Conservation (phyloP, 192 early-diverging fungal species). For the Kickxella alabastrina region DNA sequence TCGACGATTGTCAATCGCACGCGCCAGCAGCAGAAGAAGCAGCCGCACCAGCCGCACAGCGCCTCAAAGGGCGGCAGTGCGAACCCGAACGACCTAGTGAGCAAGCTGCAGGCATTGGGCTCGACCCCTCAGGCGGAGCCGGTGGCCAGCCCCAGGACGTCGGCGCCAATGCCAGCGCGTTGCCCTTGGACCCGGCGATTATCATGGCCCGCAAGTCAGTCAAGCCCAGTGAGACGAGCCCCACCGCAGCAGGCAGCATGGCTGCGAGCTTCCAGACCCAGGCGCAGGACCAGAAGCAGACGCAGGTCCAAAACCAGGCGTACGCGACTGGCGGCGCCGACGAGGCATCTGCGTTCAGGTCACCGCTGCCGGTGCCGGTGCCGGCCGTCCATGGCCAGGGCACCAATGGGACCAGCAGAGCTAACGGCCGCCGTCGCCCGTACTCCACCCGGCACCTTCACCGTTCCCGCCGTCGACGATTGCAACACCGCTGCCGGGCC, state of each 20-base stretch:
- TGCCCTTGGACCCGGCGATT: constrained; percentile 32
- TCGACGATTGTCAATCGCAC: constrained; percentile 25
- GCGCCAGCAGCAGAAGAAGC: constrained; percentile 32
- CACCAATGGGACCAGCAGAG: constrained; percentile 7
- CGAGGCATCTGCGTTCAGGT: constrained; percentile 22
- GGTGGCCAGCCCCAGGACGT: constrained; percentile 3
- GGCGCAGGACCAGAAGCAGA: not conserved
- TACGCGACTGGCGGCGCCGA: not conserved
- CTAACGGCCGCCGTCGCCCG: constrained; percentile 20
- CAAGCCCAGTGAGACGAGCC: constrained; percentile 17
- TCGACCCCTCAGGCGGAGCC: constrained; percentile 11
- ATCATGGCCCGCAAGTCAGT: constrained; percentile 45
- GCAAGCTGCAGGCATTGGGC: constrained; percentile 48
- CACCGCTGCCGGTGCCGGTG: constrained; percentile 25
- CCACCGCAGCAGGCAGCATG: not conserved
- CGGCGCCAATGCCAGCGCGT: constrained; percentile 6
- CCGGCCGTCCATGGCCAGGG: constrained; percentile 2
- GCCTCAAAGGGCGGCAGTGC: not conserved
- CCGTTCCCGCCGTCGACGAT: constrained; percentile 49
- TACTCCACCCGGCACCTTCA: constrained; percentile 36
- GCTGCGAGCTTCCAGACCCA: not conserved
- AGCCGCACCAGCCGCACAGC: constrained; percentile 10
- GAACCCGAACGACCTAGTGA: constrained; percentile 15
- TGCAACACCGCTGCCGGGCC: constrained; percentile 40
- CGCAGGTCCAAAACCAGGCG: not conserved